A percentile compares a stretch with the other conserved stretches of the same genome.
Conservation (phyloP, 192 early-diverging fungal genomes). For the Coemansia sp. region DNA sequence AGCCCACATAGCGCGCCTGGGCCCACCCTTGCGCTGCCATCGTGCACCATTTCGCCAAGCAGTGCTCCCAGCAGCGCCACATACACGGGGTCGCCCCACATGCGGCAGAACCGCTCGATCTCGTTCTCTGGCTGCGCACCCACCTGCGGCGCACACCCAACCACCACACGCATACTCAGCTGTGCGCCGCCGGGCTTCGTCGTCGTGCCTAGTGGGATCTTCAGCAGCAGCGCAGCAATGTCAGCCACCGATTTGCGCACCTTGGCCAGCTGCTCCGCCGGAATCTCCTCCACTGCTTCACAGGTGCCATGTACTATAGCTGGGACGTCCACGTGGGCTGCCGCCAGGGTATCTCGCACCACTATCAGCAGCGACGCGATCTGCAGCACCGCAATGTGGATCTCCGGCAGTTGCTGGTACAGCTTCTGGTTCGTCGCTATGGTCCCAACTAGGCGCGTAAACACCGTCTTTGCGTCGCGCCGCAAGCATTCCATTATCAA, state of each 20-base stretch:
- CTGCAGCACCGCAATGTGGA: conserved; percentile 37
- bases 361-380: conserved; percentile 31
- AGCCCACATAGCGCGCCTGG: conserved; percentile 13
- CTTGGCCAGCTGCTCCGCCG: conserved; percentile 11
- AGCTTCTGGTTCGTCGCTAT: conserved; percentile 37
- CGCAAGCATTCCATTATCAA: conserved; percentile 22
- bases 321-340: conserved; percentile 15
- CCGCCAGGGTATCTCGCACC: conserved; percentile 23
- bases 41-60: conserved; percentile 20
- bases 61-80: conserved; percentile 24
- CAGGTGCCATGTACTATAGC: not conserved
- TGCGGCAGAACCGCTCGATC: conserved; percentile 36
- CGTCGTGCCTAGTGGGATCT: conserved; percentile 29
- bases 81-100: conserved; percentile 38
- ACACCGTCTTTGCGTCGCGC: conserved; percentile 19
- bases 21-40: not conserved
- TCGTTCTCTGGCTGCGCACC: conserved; percentile 23
- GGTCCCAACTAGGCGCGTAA: conserved; percentile 22
- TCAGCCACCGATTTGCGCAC: conserved; percentile 25
- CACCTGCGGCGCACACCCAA: conserved; percentile 13
- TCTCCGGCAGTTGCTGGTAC: conserved; percentile 41
- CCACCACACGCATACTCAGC: not conserved
- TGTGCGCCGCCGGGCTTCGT: not conserved
- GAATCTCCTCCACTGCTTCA: not conserved
- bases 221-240: conserved; percentile 18